phyloP scores from a whole-genome alignment of 176 grass and related monocot genomes.

The Melocanna baccifera region DNA sequence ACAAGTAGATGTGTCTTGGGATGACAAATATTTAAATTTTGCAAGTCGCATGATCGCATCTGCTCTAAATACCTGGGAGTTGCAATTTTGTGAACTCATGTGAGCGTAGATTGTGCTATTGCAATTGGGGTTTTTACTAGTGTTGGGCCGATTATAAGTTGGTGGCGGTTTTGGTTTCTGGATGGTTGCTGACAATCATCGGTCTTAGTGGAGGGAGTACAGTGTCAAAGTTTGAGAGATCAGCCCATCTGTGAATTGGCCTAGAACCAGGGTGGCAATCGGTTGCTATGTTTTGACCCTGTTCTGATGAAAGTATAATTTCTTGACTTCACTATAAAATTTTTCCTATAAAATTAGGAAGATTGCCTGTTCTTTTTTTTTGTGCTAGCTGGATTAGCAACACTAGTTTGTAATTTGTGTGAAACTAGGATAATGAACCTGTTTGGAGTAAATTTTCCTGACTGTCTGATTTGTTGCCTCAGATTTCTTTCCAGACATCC shows the following conservation, averaged over 20 bases:
- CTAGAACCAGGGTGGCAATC: not conserved
- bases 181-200: slow-evolving; percentile 1
- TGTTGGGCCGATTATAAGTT: not conserved
- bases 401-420: slow-evolving; percentile 10
- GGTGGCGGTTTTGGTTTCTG: slow-evolving; percentile 13
- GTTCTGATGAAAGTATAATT: not conserved
- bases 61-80: not conserved
- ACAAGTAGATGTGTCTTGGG: not conserved
- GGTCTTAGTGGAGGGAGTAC: slow-evolving; percentile 3
- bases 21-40: not conserved
- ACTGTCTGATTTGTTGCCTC: slow-evolving; percentile 29
- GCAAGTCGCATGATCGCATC: not conserved
- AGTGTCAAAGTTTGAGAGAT: not conserved
- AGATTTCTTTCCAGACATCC: slow-evolving; percentile 68
- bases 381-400: not conserved
- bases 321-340: slow-evolving; percentile 3
- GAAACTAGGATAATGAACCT: slow-evolving; percentile 19
- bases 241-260: not conserved
- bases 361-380: not conserved
- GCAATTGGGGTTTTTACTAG: not conserved
- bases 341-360: slow-evolving; percentile 6
- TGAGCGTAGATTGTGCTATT: not conserved
- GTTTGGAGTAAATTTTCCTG: slow-evolving; percentile 24
- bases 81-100: slow-evolving; percentile 1
- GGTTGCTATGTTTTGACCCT: not conserved